A percentile compares a stretch with the other conserved stretches of the same genome.
These are phyloP conservation scores for Diaporthe citrichinensis DNA, from an alignment of 2,329 filamentous ascomycete genomes.

Conservation along the genomic window DNA sequence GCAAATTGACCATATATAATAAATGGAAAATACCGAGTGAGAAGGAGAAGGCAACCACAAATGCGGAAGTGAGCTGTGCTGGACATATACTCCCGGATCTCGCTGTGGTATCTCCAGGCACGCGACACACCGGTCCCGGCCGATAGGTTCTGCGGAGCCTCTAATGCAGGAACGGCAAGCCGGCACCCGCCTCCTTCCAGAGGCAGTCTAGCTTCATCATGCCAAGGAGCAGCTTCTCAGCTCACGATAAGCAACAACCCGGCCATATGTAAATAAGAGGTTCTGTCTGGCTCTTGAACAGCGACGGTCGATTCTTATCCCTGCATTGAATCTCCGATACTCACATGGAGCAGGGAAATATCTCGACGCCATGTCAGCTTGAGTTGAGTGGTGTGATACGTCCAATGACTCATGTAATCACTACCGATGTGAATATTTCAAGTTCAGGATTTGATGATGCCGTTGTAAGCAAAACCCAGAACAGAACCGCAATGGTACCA, in stretches of 20 bases:
- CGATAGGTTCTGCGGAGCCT: conserved; percentile 20
- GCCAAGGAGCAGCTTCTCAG: conserved; percentile 10
- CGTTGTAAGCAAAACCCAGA: background rate
- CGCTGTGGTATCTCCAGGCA: background rate
- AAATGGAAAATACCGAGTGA: no score
- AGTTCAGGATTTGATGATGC: background rate
- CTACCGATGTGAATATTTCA: no score
- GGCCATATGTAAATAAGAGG: background rate
- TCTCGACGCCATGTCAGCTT: background rate
- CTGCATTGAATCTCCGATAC: background rate
- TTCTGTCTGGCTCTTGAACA: background rate
- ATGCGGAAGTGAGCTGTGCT: background rate
- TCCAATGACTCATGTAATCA: background rate
- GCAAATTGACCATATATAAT: no score
- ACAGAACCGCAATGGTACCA: no score
- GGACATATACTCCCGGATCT: conserved; percentile 2
- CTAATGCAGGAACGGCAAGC: conserved; percentile 21
- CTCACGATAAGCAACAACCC: background rate
- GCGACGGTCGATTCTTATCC: background rate
- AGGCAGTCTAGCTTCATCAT: conserved; percentile 12
- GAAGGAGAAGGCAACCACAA: background rate
- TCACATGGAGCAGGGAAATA: background rate
- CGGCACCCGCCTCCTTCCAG: conserved; percentile 9
- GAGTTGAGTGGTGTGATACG: background rate
- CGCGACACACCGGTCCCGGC: background rate